A percentile compares a stretch with the other conserved stretches of the same genome.
Evolutionary conservation across 2,329 filamentous ascomycete species (phyloP).

Genomic region (Scortechinia acanthostroma): DNA sequence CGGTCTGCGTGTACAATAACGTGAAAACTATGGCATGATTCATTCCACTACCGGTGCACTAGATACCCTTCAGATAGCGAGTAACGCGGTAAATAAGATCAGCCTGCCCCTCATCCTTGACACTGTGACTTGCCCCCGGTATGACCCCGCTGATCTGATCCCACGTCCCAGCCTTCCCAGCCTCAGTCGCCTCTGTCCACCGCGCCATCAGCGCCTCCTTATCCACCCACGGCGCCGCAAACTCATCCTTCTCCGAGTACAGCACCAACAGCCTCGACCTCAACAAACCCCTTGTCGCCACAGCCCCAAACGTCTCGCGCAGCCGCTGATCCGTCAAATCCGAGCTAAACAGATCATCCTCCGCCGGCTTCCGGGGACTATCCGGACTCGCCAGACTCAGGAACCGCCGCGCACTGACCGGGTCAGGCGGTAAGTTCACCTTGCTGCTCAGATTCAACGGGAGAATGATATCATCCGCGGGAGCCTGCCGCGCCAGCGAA

Average conservation of each 20-base stretch:
- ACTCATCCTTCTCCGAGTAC: slow-evolving; percentile 35
- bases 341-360: slow-evolving; percentile 61
- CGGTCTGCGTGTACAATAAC: too few species aligned
- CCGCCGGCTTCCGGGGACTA: slow-evolving; percentile 38
- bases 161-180: slow-evolving; percentile 26
- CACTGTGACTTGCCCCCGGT: slow-evolving; percentile 35
- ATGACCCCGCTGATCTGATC: slow-evolving; percentile 38
- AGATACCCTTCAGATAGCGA: neutral
- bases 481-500: neutral
- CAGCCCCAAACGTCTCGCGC: slow-evolving; percentile 42
- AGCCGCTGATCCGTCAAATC: slow-evolving; percentile 44
- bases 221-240: slow-evolving; percentile 29
- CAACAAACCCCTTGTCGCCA: slow-evolving; percentile 23
- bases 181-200: slow-evolving; percentile 30
- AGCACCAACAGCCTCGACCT: slow-evolving; percentile 28
- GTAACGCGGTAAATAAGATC: slow-evolving; percentile 9
- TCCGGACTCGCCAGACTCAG: slow-evolving; percentile 35
- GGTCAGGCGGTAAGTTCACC: neutral
- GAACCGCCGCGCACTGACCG: slow-evolving; percentile 2
- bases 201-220: slow-evolving; percentile 29
- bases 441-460: neutral
- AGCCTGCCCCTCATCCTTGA: slow-evolving; percentile 35
- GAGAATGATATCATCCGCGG: neutral
- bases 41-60: too few species aligned
- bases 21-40: too few species aligned